These are phyloP conservation scores for Sindora glabra DNA, from an alignment of 306 rosid genomes.

Conservation along the genomic window DNA sequence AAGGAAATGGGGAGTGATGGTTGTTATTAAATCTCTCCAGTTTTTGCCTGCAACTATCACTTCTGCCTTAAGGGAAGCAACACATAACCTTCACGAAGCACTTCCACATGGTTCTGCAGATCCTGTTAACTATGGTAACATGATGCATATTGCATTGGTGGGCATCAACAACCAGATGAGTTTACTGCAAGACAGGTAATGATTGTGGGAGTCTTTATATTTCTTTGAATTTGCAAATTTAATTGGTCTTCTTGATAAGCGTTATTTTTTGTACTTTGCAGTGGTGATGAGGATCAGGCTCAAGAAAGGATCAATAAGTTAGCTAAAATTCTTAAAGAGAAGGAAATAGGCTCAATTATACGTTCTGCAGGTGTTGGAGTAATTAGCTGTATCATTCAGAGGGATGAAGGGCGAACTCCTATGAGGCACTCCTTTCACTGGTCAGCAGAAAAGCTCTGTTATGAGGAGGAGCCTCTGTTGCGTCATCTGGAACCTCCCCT, in stretches of 20 bases:
- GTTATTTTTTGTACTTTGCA: slow-evolving; percentile 33
- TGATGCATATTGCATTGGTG: slow-evolving; percentile 92
- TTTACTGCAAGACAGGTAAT: slow-evolving; percentile 92
- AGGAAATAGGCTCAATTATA: slow-evolving; percentile 65
- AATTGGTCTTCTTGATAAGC: slow-evolving; percentile 30
- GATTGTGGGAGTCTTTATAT: neutral
- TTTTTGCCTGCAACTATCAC: slow-evolving; percentile 66
- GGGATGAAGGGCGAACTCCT: slow-evolving; percentile 98
- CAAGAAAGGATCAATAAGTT: slow-evolving; percentile 91
- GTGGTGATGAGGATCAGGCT: slow-evolving; percentile 99
- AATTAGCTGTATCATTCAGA: slow-evolving; percentile 91
- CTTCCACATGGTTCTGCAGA: slow-evolving; percentile 38
- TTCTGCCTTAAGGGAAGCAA: slow-evolving; percentile 77
- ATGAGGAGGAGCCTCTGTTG: slow-evolving; percentile 81
- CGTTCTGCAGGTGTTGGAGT: slow-evolving; percentile 74
- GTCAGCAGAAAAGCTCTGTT: slow-evolving; percentile 69
- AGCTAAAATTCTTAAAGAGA: slow-evolving; percentile 80
- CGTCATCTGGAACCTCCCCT: slow-evolving; percentile 98
- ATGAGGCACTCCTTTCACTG: slow-evolving; percentile 99
- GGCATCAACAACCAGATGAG: slow-evolving; percentile 97
- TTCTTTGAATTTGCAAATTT: too few species aligned
- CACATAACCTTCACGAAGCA: slow-evolving; percentile 43
- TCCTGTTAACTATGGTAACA: slow-evolving; percentile 57
- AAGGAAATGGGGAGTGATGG: slow-evolving; percentile 97
- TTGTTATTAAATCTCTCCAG: slow-evolving; percentile 80